Evolutionary conservation across 2,329 filamentous ascomycete genomes (phyloP), one percentile per base, ranked within the genome.

Genomic region (Lasiodiplodia gonubiensis): DNA sequence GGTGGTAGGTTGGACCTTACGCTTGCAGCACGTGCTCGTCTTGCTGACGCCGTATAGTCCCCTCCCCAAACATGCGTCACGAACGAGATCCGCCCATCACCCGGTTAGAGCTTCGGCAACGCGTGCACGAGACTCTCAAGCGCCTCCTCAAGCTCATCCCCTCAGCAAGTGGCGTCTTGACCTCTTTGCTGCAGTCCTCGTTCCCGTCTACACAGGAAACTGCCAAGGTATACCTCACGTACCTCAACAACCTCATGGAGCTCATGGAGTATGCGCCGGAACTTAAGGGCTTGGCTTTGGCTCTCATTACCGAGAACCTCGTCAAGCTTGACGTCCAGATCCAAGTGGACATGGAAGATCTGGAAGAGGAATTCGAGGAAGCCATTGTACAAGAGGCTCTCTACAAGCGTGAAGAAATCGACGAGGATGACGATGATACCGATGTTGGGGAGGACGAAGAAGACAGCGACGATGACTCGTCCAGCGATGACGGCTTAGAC

Each of bases 291-390:
- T 92, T 96, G 69, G 89, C 98, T 27, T 85, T 97, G 70, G 89
- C 93, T 67, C 82, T 97, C 14, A 90, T 98, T 57, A 90, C 93
- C 51, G 91, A 94, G 72, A 90, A 92, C 70, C 85, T 98, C 8
- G 92, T 98, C 74, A 95, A 95, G 79, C 92, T 98, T 68, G 95
- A 99, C 76, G 93, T 97, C 1, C 92, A 97, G 76, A 95, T 98
- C 78, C 94, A 97, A 79, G 87, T 94, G 60, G 94, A 98, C 74
- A 83, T 98, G 74, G 93, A 98, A 70, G 94, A 98, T 72, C 82
- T 97, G 69, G 94, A 97, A 70, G 94, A 98, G 70, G 92, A 96
- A 66, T 85, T 93, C 11, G 91, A 93, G 66, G 89, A 93, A 27
- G 88, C 89, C 64, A 87, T 94, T 21, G 85, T 92, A 61, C 84